Conservation (phyloP, 2,329 filamentous ascomycete genomes). For the Sporothrix schenckii region DNA sequence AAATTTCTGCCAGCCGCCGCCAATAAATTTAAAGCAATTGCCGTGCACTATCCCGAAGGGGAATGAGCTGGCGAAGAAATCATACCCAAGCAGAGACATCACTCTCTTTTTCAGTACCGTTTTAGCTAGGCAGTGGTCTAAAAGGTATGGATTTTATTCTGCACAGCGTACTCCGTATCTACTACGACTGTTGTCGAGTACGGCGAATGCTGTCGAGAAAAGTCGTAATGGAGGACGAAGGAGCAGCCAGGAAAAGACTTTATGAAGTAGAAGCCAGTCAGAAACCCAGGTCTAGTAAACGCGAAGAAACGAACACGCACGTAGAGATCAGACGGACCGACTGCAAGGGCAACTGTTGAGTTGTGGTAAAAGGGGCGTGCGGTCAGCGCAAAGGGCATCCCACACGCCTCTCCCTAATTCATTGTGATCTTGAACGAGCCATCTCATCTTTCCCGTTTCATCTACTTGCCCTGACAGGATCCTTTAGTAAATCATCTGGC, state of each 20-base stretch:
- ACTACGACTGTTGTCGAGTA: too few species aligned
- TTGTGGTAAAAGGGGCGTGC: conserved; percentile 17
- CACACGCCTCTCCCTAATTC: conserved; percentile 13
- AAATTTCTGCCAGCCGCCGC: conserved; percentile 12
- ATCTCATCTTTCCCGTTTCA: conserved; percentile 25
- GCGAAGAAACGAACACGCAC: background rate
- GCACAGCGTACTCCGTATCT: background rate
- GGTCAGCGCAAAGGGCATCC: conserved; percentile 6
- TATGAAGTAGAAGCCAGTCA: background rate
- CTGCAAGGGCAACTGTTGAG: background rate
- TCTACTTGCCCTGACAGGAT: background rate
- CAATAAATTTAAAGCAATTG: conserved; percentile 22
- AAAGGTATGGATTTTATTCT: too few species aligned
- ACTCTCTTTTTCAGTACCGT: conserved; percentile 19
- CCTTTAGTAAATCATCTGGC: background rate
- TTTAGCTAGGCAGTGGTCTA: background rate
- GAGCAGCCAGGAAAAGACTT: background rate
- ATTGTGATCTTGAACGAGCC: conserved; percentile 1
- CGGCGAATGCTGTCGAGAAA: background rate
- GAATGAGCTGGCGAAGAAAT: background rate
- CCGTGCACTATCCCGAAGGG: conserved; percentile 26
- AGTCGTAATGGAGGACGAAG: background rate
- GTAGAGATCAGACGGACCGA: background rate
- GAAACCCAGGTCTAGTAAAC: background rate
- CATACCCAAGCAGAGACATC: background rate